These are phyloP conservation scores for Xylariaceae sp. DNA, from an alignment of 2,329 filamentous ascomycete species.

Conservation along the genomic window DNA sequence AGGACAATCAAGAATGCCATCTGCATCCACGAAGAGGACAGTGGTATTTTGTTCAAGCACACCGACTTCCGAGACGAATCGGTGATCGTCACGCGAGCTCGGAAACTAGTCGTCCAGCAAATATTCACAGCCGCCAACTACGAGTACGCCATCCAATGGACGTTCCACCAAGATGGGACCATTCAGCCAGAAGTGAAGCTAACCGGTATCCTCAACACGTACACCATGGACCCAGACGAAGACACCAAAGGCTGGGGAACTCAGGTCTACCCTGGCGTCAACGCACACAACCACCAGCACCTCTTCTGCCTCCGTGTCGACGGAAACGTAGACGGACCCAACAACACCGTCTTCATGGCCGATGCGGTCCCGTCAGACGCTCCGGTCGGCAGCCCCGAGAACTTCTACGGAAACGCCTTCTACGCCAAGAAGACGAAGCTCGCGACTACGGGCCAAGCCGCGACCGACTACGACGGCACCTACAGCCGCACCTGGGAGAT, in stretches of 20 bases:
- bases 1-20: conserved; percentile 88
- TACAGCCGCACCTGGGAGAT: conserved; percentile 89
- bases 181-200: conserved; percentile 89
- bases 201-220: conserved; percentile 90
- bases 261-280: conserved; percentile 85
- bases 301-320: conserved; percentile 88
- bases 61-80: conserved; percentile 90
- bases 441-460: conserved; percentile 61
- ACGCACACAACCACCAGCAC: conserved; percentile 95
- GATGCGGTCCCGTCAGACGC: conserved; percentile 69
- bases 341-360: conserved; percentile 81
- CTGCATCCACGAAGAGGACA: conserved; percentile 92
- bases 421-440: conserved; percentile 80
- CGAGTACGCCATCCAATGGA: conserved; percentile 76
- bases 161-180: conserved; percentile 88
- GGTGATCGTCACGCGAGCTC: conserved; percentile 76
- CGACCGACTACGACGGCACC: conserved; percentile 75
- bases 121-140: conserved; percentile 96
- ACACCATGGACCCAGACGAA: conserved; percentile 73
- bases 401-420: conserved; percentile 88
- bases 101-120: conserved; percentile 83
- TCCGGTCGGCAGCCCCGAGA: conserved; percentile 74
- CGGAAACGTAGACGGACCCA: conserved; percentile 77
- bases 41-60: conserved; percentile 90
- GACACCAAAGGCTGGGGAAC: conserved; percentile 86